phyloP scores from a whole-genome alignment of 345 rosid genomes.

The Syzygium jambos region DNA sequence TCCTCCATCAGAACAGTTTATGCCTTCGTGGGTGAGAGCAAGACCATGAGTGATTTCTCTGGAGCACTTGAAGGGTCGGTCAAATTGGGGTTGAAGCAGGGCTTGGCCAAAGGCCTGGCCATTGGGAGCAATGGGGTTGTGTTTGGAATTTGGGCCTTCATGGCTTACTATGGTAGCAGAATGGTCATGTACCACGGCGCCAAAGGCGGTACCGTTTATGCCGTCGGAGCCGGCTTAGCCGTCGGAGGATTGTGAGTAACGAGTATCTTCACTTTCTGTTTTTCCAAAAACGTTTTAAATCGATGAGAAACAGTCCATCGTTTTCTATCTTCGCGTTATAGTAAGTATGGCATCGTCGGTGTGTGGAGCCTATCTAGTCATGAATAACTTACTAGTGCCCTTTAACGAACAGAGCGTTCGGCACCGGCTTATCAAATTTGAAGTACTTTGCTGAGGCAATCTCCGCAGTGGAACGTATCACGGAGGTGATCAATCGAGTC shows the following conservation, averaged over 20 bases:
- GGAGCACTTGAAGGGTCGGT: constrained; percentile 6
- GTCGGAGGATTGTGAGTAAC: constrained; percentile 11
- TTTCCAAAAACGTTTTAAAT: background rate
- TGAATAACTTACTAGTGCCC: background rate
- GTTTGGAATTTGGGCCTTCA: constrained; percentile 10
- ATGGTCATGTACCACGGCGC: constrained; percentile 13
- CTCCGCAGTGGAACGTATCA: constrained; percentile 1
- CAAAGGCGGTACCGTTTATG: constrained; percentile 8
- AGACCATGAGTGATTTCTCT: constrained; percentile 4
- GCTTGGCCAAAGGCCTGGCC: constrained; percentile 13
- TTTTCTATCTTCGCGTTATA: background rate
- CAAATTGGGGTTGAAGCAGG: constrained; percentile 9
- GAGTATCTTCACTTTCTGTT: background rate
- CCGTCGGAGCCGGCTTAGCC: constrained; percentile 3
- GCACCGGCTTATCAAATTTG: constrained; percentile 1
- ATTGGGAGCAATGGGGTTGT: constrained; percentile 6
- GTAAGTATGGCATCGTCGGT: background rate
- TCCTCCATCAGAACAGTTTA: constrained; percentile 13
- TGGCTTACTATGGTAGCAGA: constrained; percentile 12
- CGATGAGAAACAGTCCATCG: background rate
- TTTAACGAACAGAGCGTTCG: background rate
- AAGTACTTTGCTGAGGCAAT: constrained; percentile 2
- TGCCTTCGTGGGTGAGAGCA: constrained; percentile 9
- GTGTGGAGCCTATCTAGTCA: background rate
- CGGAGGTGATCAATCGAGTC: constrained; percentile 6